phyloP scores from a whole-genome alignment of 768 basidiomycete species.

The Suillus sp. region DNA sequence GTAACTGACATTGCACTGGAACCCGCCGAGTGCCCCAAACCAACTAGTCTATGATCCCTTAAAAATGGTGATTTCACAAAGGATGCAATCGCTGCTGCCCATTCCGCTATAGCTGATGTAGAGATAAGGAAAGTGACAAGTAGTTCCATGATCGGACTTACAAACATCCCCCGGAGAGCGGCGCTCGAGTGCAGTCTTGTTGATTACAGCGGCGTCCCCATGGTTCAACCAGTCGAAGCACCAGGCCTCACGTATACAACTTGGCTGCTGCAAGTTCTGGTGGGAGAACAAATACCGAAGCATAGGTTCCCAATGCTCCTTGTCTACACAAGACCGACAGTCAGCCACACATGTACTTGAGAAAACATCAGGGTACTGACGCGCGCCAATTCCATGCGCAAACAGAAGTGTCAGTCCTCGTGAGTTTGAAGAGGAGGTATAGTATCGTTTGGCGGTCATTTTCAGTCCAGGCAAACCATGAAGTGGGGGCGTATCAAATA shows the following conservation, averaged over 20 bases:
- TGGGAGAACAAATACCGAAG: conserved; percentile 41
- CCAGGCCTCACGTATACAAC: conserved; percentile 47
- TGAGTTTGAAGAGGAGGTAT: conserved; percentile 26
- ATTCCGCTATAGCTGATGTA: conserved; percentile 39
- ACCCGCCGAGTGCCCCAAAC: conserved; percentile 48
- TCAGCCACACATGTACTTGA: background rate
- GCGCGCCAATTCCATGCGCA: conserved; percentile 49
- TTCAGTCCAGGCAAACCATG: conserved; percentile 30
- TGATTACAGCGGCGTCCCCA: conserved; percentile 50
- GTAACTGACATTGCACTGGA: conserved; percentile 40
- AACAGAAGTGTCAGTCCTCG: conserved; percentile 48
- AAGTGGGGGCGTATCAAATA: conserved; percentile 11
- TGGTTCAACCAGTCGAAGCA: conserved; percentile 54
- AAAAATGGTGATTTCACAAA: conserved; percentile 37
- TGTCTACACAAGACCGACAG: conserved; percentile 38
- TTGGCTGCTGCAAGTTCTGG: conserved; percentile 25
- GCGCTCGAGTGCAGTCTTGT: conserved; percentile 34
- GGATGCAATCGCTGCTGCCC: conserved; percentile 37
- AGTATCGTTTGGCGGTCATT: conserved; percentile 50
- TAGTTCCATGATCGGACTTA: conserved; percentile 25
- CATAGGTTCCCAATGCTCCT: conserved; percentile 57
- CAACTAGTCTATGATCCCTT: conserved; percentile 39
- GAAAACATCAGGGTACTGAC: conserved; percentile 32
- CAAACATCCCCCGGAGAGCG: conserved; percentile 38
- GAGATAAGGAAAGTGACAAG: conserved; percentile 2